These are phyloP conservation scores for Magnolia sinica DNA, from an alignment of 164 flowering plant genomes.

Conservation along the genomic window DNA sequence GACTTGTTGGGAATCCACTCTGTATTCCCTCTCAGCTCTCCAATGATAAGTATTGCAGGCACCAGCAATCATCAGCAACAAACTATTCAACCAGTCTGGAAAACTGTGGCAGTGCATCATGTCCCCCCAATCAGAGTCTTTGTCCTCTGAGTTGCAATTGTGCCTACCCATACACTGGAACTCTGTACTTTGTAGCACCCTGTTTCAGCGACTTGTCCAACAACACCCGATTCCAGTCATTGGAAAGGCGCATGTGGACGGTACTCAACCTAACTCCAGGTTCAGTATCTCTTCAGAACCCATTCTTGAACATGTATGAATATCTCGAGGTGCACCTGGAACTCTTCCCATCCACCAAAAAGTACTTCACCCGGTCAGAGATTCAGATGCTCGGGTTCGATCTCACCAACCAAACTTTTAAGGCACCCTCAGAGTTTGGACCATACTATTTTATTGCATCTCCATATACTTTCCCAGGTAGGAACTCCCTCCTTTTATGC, in stretches of 20 bases:
- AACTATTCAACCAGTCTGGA: constrained; percentile 68
- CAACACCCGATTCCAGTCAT: constrained; percentile 44
- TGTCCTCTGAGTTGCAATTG: constrained; percentile 86
- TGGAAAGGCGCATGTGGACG: constrained; percentile 71
- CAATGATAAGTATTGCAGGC: constrained; percentile 51
- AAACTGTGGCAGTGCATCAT: constrained; percentile 46
- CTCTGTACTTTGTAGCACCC: constrained; percentile 76
- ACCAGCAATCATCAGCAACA: constrained; percentile 28
- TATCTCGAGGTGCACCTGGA: constrained; percentile 64
- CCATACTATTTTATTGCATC: constrained; percentile 60
- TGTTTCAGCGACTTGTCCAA: constrained; percentile 67
- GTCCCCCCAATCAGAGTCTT: constrained; percentile 47
- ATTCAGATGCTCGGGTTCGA: constrained; percentile 58
- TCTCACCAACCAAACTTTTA: constrained; percentile 54
- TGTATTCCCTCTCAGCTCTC: constrained; percentile 39
- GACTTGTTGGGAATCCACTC: constrained; percentile 76
- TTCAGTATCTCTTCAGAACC: constrained; percentile 67
- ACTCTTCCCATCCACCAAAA: constrained; percentile 62
- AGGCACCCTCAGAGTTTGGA: constrained; percentile 59
- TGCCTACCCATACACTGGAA: constrained; percentile 77
- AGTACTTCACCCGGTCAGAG: constrained; percentile 59
- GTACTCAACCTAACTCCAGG: constrained; percentile 65
- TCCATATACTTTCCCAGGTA: constrained; percentile 60
- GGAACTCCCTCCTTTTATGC: not conserved
- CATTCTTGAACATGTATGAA: constrained; percentile 57